phyloP scores from a whole-genome alignment of 306 rosid genomes.

The Gastrolobium bilobum region DNA sequence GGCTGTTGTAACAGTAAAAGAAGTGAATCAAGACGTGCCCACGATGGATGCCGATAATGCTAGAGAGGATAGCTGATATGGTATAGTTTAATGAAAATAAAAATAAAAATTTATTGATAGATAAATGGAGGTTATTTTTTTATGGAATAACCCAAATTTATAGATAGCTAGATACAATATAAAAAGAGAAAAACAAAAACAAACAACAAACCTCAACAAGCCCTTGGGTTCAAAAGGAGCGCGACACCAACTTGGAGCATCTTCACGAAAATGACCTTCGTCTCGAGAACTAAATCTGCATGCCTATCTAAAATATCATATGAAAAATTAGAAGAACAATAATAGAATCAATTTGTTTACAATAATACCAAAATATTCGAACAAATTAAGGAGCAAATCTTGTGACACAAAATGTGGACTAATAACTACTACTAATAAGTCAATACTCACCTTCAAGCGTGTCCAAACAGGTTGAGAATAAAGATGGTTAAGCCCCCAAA shows the following conservation, averaged over 20 bases:
- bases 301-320: slow-evolving; percentile 51
- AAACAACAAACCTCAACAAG: slow-evolving; percentile 63
- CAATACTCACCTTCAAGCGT: slow-evolving; percentile 67
- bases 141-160: neutral
- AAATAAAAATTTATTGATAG: neutral
- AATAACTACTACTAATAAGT: neutral
- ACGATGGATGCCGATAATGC: slow-evolving; percentile 85
- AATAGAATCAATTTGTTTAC: neutral
- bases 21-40: slow-evolving; percentile 90
- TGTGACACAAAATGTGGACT: neutral
- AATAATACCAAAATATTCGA: neutral
- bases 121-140: neutral
- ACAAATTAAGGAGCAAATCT: neutral
- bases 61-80: slow-evolving; percentile 79
- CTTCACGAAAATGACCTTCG: slow-evolving; percentile 59
- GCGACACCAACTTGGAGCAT: slow-evolving; percentile 83
- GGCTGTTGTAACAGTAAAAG: too few relatives aligned
- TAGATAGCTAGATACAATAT: neutral
- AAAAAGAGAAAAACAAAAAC: neutral
- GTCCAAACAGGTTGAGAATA: slow-evolving; percentile 84
- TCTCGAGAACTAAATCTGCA: slow-evolving; percentile 70
- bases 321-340: neutral
- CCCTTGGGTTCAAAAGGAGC: slow-evolving; percentile 96
- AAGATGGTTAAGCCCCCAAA: slow-evolving; percentile 93
- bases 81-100: slow-evolving; percentile 50